Evolutionary conservation across 176 grass and related monocot species (phyloP).

Genomic region (Carex cristatella): DNA sequence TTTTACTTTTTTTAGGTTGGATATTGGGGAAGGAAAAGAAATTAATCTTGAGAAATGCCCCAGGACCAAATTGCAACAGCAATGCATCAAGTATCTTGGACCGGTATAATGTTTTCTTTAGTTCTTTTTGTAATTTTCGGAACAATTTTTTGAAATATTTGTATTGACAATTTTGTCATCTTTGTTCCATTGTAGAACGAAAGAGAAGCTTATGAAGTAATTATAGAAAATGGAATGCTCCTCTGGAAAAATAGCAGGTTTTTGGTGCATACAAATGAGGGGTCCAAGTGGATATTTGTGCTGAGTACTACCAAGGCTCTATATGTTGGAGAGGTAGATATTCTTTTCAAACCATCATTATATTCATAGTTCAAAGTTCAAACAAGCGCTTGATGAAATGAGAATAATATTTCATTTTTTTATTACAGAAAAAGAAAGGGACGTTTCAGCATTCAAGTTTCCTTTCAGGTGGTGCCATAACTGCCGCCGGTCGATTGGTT

Average conservation of each 20-base stretch:
- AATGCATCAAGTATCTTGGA: conserved; percentile 89
- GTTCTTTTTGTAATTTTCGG: neutral
- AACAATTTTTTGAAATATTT: neutral
- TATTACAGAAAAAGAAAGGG: conserved; percentile 87
- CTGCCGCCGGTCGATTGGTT: conserved; percentile 72
- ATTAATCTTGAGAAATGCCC: conserved; percentile 80
- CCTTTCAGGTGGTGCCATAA: conserved; percentile 76
- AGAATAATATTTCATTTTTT: neutral
- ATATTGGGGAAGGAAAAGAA: conserved; percentile 96
- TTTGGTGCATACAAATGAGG: conserved; percentile 54
- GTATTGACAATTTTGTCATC: neutral
- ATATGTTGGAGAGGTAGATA: conserved; percentile 83
- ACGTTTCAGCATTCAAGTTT: conserved; percentile 92
- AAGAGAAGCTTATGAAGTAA: conserved; percentile 75
- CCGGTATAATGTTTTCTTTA: conserved; percentile 43
- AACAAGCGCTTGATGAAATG: neutral
- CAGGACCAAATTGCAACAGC: conserved; percentile 69
- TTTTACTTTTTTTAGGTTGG: conserved; percentile 42
- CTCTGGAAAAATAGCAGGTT: conserved; percentile 44
- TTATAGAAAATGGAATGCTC: conserved; percentile 52
- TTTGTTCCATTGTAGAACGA: conserved; percentile 59
- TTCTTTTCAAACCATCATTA: neutral
- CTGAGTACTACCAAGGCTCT: conserved; percentile 61
- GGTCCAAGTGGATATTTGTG: conserved; percentile 92
- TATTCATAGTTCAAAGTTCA: neutral